Evolutionary conservation across 345 rosid genomes (phyloP).

Genomic region (Lepidium sativum): DNA sequence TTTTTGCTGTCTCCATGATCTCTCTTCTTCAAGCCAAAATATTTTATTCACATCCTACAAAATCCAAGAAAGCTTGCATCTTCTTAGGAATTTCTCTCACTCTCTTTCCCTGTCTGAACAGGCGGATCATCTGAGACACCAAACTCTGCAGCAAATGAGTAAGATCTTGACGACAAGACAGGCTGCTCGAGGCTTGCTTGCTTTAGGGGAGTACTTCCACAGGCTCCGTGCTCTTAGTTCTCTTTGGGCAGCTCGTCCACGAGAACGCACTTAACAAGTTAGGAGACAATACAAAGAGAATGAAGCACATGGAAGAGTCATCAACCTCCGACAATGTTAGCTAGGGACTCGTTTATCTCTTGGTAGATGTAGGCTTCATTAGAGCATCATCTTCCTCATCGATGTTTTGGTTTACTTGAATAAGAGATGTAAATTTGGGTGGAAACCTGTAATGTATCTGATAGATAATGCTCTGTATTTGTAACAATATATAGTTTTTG

Average conservation of each 20-base stretch:
- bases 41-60: not conserved
- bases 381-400: constrained; percentile 8
- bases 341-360: constrained; percentile 1
- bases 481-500: not conserved
- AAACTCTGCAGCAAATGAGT: constrained; percentile 68
- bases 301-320: constrained; percentile 6
- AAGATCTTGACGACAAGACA: constrained; percentile 70
- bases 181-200: constrained; percentile 77
- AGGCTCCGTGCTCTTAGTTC: constrained; percentile 91
- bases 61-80: not conserved
- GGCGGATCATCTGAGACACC: constrained; percentile 89
- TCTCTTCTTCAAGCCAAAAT: not conserved
- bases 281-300: constrained; percentile 4
- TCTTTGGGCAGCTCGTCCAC: constrained; percentile 86
- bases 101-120: constrained; percentile 25
- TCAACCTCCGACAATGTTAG: constrained; percentile 1
- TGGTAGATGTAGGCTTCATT: constrained; percentile 5
- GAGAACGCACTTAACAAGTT: constrained; percentile 35
- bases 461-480: constrained; percentile 15
- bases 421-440: constrained; percentile 22
- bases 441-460: constrained; percentile 3
- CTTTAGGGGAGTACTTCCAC: constrained; percentile 65
- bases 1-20: not conserved
- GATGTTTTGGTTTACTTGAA: constrained; percentile 6
- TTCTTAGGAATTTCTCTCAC: not conserved